A percentile compares a stretch with the other conserved stretches of the same genome.
phyloP scores from a whole-genome alignment of 768 basidiomycete species.

The Zangia roseola region DNA sequence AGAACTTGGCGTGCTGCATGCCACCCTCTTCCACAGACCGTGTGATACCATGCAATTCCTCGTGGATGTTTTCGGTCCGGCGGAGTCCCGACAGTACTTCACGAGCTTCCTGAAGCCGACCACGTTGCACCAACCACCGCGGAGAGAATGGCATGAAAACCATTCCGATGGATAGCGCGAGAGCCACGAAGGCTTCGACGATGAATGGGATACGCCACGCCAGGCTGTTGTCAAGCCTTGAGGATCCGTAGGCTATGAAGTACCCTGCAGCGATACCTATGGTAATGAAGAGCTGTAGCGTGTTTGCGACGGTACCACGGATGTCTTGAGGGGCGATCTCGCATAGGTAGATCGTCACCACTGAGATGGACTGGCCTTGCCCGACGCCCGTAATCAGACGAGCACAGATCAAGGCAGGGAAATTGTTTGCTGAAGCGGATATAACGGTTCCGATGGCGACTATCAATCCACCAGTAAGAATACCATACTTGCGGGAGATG shows the following conservation, averaged over 20 bases:
- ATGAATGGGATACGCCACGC: conserved; percentile 32
- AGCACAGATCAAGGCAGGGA: conserved; percentile 42
- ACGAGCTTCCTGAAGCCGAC: conserved; percentile 32
- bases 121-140: conserved; percentile 32
- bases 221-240: conserved; percentile 19
- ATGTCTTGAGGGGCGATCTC: conserved; percentile 44
- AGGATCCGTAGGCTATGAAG: conserved; percentile 27
- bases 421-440: conserved; percentile 34
- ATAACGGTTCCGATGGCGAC: conserved; percentile 43
- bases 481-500: conserved; percentile 46
- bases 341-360: conserved; percentile 39
- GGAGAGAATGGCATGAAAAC: conserved; percentile 19
- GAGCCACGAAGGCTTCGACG: conserved; percentile 22
- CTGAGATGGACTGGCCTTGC: conserved; percentile 46
- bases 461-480: conserved; percentile 41
- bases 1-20: conserved; percentile 19
- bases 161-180: conserved; percentile 22
- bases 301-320: conserved; percentile 40
- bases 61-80: conserved; percentile 12
- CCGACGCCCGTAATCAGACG: conserved; percentile 46
- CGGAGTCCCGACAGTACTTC: conserved; percentile 26
- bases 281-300: conserved; percentile 43
- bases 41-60: conserved; percentile 21
- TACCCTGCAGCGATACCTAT: conserved; percentile 41
- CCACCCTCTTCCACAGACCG: conserved; percentile 25